These are phyloP conservation scores for Hypholoma fasciculare DNA, from an alignment of 768 basidiomycete species.

Conservation along the genomic window DNA sequence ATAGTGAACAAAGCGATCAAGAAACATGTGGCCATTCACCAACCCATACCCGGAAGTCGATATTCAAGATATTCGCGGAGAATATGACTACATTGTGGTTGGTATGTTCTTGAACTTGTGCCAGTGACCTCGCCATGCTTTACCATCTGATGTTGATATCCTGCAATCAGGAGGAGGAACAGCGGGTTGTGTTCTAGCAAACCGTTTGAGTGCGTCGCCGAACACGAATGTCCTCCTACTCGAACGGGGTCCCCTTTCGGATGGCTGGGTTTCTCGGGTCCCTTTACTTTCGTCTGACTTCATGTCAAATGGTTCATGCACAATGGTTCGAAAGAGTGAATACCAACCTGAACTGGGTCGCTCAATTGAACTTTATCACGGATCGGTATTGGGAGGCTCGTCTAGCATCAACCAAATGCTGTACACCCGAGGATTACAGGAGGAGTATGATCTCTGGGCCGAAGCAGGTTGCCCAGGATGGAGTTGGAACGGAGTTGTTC, in stretches of 20 bases:
- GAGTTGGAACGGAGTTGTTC: constrained; percentile 7
- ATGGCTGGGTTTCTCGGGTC: constrained; percentile 8
- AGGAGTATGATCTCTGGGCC: constrained; percentile 12
- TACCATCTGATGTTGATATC: background rate
- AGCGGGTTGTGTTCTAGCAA: constrained; percentile 12
- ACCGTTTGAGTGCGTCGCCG: constrained; percentile 8
- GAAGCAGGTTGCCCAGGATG: constrained; percentile 7
- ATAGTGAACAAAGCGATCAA: no score
- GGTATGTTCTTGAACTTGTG: background rate
- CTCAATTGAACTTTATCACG: background rate
- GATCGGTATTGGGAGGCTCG: constrained; percentile 9
- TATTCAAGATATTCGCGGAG: constrained; percentile 1
- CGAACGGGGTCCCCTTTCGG: constrained; percentile 6
- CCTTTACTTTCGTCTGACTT: constrained; percentile 12
- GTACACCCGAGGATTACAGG: constrained; percentile 8
- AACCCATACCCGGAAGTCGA: constrained; percentile 2
- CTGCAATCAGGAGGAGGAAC: constrained; percentile 7
- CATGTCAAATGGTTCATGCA: constrained; percentile 3
- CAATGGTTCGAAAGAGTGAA: background rate
- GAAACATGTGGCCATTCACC: constrained; percentile 1
- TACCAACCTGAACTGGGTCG: constrained; percentile 7
- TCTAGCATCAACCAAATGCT: constrained; percentile 10
- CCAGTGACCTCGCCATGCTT: background rate
- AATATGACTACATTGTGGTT: constrained; percentile 5
- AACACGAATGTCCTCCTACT: constrained; percentile 5